phyloP scores from a whole-genome alignment of 176 grass and related monocot species.

The Cocos nucifera region DNA sequence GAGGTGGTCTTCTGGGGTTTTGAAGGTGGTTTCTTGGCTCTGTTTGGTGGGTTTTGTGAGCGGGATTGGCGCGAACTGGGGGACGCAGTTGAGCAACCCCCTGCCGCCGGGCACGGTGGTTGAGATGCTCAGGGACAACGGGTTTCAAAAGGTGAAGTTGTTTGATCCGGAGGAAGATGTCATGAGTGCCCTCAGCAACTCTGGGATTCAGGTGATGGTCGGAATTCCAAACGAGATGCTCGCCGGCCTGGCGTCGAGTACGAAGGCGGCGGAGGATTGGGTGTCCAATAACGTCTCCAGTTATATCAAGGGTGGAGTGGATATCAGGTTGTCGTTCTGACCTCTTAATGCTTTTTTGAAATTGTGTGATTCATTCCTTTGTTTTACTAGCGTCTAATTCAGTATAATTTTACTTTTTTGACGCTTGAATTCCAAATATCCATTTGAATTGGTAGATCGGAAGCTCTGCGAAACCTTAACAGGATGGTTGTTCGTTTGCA shows the following conservation, averaged over 20 bases:
- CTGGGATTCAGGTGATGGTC: constrained; percentile 72
- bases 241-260: constrained; percentile 28
- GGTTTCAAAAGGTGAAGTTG: constrained; percentile 70
- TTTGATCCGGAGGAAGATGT: constrained; percentile 63
- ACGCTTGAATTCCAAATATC: too few species aligned
- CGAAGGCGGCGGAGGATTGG: constrained; percentile 51
- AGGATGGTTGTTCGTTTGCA: neutral
- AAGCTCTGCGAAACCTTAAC: too few species aligned
- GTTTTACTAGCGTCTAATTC: too few species aligned
- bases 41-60: constrained; percentile 25
- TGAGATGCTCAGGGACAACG: constrained; percentile 63
- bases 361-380: too few species aligned
- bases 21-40: neutral
- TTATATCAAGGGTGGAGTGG: constrained; percentile 49
- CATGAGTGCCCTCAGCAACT: constrained; percentile 40
- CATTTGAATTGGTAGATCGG: too few species aligned
- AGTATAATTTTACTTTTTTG: too few species aligned
- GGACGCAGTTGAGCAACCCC: constrained; percentile 69
- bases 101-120: constrained; percentile 50
- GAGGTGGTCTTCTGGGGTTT: neutral
- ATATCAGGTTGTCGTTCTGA: constrained; percentile 45
- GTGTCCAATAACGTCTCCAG: constrained; percentile 57
- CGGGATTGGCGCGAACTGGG: constrained; percentile 67
- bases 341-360: too few species aligned
- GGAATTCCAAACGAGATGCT: constrained; percentile 86